Evolutionary conservation across 2,329 filamentous ascomycete species (phyloP).

Genomic region (Dendryphion nanum): DNA sequence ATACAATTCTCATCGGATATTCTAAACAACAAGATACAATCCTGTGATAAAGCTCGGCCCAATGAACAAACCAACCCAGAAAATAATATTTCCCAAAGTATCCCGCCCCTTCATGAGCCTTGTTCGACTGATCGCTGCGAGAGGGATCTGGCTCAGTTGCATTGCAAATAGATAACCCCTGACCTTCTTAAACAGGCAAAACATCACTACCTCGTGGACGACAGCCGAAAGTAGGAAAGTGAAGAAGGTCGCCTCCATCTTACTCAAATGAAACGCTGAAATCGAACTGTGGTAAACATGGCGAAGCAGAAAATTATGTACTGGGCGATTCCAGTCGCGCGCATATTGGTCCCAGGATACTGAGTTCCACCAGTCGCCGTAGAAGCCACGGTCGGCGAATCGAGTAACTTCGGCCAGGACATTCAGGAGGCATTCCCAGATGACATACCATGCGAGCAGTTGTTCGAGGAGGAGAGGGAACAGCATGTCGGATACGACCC

Average conservation of each 20-base stretch:
- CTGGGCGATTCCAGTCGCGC: conserved; percentile 77
- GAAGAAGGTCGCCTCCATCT: conserved; percentile 69
- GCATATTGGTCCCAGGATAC: conserved; percentile 72
- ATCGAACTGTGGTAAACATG: conserved; percentile 80
- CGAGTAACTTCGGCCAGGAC: conserved; percentile 72
- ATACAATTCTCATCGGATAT: too few species aligned
- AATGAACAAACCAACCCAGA: conserved; percentile 77
- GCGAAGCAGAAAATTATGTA: conserved; percentile 73
- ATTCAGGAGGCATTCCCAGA: conserved; percentile 69
- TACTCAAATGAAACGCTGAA: conserved; percentile 68
- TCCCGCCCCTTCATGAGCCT: conserved; percentile 62
- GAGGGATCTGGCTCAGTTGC: conserved; percentile 72
- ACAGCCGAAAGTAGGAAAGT: conserved; percentile 72
- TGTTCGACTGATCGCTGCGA: conserved; percentile 66
- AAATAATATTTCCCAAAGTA: conserved; percentile 69
- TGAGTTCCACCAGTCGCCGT: conserved; percentile 54
- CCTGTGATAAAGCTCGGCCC: conserved; percentile 64
- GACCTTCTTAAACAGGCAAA: conserved; percentile 75
- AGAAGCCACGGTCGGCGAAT: conserved; percentile 75
- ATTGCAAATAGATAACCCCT: conserved; percentile 70
- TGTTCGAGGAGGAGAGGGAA: conserved; percentile 81
- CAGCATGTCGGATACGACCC: conserved; percentile 71
- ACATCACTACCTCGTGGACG: conserved; percentile 76
- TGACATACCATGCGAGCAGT: conserved; percentile 74
- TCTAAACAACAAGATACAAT: conserved; percentile 50